phyloP scores from a whole-genome alignment of 2,329 filamentous ascomycete species.

The Clonostachys byssicola region DNA sequence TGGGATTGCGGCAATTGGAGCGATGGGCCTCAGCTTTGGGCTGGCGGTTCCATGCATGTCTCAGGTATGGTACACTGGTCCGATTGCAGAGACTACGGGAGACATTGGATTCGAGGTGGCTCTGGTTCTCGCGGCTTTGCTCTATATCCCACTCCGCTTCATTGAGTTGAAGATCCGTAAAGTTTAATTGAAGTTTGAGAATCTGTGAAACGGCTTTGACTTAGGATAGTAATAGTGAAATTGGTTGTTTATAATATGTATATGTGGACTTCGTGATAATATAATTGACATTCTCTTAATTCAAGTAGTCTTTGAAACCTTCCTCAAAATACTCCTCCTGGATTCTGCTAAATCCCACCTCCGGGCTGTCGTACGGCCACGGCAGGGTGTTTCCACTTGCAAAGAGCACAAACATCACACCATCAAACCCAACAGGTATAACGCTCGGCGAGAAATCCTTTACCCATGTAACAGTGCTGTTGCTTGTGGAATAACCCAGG shows the following conservation, averaged over 20 bases:
- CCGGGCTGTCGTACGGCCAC: conserved; percentile 11
- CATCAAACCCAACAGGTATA: conserved; percentile 10
- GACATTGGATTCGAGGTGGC: conserved; percentile 65
- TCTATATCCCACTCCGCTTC: conserved; percentile 42
- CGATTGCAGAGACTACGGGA: conserved; percentile 54
- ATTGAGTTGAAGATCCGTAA: conserved; percentile 31
- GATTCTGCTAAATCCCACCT: conserved; percentile 11
- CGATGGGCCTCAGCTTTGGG: conserved; percentile 38
- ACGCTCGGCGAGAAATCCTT: conserved; percentile 6
- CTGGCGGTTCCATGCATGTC: conserved; percentile 56
- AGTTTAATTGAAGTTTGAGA: background rate
- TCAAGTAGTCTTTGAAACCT: background rate
- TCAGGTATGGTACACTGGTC: conserved; percentile 58
- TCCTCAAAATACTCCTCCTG: conserved; percentile 12
- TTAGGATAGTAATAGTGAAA: too few relatives aligned
- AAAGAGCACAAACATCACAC: conserved; percentile 14
- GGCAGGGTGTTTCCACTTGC: conserved; percentile 12
- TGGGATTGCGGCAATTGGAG: conserved; percentile 40
- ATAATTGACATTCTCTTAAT: too few relatives aligned
- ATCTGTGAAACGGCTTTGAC: too few relatives aligned
- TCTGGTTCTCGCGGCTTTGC: conserved; percentile 42
- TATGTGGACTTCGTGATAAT: too few relatives aligned
- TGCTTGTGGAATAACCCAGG: conserved; percentile 10
- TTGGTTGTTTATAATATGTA: too few relatives aligned
- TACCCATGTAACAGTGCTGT: conserved; percentile 5